Evolutionary conservation across 176 grass and related monocot species (phyloP), one percentile per base, ranked within the genome.

Genomic region (Avena sativa): DNA sequence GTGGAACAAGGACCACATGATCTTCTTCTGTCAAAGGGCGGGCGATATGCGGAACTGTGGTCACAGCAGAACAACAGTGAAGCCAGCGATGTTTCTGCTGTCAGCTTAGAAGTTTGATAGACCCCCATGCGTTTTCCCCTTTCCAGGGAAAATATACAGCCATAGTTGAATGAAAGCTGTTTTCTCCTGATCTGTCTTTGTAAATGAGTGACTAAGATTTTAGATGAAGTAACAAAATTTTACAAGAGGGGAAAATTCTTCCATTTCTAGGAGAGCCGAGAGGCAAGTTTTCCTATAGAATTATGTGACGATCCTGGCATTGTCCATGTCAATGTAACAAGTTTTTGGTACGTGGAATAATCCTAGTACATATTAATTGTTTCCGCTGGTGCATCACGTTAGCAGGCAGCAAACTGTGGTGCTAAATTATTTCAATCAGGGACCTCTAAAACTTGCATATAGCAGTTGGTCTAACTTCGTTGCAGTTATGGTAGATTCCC

Each of bases 21-120:
- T 36, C 51, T 90, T 91, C 89, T 96, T 66, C 80, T 94, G 80
- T 91, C 92, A 86, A 92, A 79, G 76, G 85, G 84, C 2, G 92
- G 92, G 36, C 79, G 97, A 72, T 96, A 99, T 38, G 89, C 97
- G 8, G 90, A 96, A 64, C 77, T 99, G 44, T 99, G 94, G 97
- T 93, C 87, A 46, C 94, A 99, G 40, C 94, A 99, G 85, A 99
- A 96, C 60, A 95, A 71, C 84, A 95, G 79, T 79, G 97, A 99
- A 64, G 79, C 75, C n/a, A 15, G 25, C 49, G 97, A 99, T 86
- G 86, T 64, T 75, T 86, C 89, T 61, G 76, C 87, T 10, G 70
- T 94, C 76, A 94, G 59, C 83, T 57, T 93, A 91, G 90, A 96
- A 84, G 90, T 90, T 88, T 99, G 85, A 99, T 65, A 59, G 52